Evolutionary conservation across 2,329 filamentous ascomycete genomes (phyloP).

Genomic region (Trichoderma sp.): DNA sequence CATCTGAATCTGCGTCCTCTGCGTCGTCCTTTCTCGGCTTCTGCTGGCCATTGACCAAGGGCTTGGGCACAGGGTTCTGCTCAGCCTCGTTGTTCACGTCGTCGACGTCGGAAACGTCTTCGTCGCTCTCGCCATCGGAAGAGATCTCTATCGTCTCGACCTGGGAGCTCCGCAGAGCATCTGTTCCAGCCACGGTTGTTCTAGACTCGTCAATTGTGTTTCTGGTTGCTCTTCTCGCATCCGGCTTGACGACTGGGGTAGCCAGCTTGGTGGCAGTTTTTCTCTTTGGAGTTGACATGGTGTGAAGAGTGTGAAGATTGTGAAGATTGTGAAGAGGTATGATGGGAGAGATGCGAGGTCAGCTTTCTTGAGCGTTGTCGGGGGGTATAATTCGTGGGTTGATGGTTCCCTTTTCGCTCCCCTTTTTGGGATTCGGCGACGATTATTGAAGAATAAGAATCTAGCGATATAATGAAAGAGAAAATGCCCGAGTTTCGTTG

Average conservation of each 20-base stretch:
- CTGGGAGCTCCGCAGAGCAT: conserved; percentile 37
- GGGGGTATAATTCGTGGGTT: not conserved
- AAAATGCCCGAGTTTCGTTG: not conserved
- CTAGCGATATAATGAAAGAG: not conserved
- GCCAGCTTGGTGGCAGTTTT: conserved; percentile 58
- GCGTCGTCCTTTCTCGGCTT: conserved; percentile 25
- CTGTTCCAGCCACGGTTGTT: conserved; percentile 49
- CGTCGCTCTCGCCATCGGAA: conserved; percentile 51
- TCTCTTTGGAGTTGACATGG: conserved; percentile 60
- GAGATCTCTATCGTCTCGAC: conserved; percentile 55
- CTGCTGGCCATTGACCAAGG: conserved; percentile 29
- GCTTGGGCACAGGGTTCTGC: conserved; percentile 17
- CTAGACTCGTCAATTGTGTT: conserved; percentile 56
- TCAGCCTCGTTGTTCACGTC: conserved; percentile 29
- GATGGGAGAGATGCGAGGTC: not conserved
- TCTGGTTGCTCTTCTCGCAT: conserved; percentile 50
- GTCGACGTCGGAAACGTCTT: conserved; percentile 46
- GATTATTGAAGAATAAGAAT: not conserved
- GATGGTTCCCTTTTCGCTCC: not conserved
- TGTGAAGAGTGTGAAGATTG: not conserved
- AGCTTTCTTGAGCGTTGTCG: not conserved
- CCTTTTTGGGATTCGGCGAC: not conserved
- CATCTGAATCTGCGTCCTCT: conserved; percentile 40
- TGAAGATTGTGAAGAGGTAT: not conserved
- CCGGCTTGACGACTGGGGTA: conserved; percentile 51